Evolutionary conservation across 2,329 filamentous ascomycete genomes (phyloP).

Genomic region (Arachnomyces sp.): DNA sequence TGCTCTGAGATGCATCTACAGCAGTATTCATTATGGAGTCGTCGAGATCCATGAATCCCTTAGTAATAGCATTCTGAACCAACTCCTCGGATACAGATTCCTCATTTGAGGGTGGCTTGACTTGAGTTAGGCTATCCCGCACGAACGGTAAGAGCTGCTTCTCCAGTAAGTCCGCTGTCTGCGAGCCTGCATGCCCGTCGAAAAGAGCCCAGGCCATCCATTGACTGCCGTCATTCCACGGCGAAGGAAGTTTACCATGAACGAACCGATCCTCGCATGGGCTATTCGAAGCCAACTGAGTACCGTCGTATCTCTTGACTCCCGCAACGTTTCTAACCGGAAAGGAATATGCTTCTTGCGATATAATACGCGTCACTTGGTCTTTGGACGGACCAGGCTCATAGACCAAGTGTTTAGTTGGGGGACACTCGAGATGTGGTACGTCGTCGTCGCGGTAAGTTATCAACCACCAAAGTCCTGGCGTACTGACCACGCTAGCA

Average conservation of each 20-base stretch:
- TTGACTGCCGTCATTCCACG: constrained; percentile 15
- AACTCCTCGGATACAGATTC: too few species aligned
- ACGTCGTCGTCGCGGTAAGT: constrained; percentile 9
- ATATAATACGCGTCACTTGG: constrained; percentile 17
- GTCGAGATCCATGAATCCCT: constrained; percentile 20
- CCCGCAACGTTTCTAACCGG: constrained; percentile 13
- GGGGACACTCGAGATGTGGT: constrained; percentile 12
- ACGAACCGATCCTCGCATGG: constrained; percentile 26
- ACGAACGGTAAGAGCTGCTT: constrained; percentile 16
- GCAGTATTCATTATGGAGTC: constrained; percentile 20
- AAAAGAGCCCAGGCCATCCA: constrained; percentile 34
- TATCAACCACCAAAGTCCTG: constrained; percentile 16
- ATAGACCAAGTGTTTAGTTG: constrained; percentile 7
- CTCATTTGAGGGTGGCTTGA: constrained; percentile 4
- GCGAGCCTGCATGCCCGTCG: constrained; percentile 31
- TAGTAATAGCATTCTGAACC: constrained; percentile 17
- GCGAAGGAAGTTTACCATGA: constrained; percentile 19
- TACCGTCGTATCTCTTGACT: constrained; percentile 20
- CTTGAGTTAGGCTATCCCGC: constrained; percentile 11
- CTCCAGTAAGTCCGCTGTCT: constrained; percentile 20
- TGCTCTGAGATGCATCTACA: constrained; percentile 9
- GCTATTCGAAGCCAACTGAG: constrained; percentile 28
- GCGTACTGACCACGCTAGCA: constrained; percentile 10
- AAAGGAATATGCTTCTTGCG: constrained; percentile 17
- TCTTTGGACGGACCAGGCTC: constrained; percentile 13